Evolutionary conservation across 1,284 basidiomycete species (phyloP).

Genomic region (Pyrrhoderma noxium): DNA sequence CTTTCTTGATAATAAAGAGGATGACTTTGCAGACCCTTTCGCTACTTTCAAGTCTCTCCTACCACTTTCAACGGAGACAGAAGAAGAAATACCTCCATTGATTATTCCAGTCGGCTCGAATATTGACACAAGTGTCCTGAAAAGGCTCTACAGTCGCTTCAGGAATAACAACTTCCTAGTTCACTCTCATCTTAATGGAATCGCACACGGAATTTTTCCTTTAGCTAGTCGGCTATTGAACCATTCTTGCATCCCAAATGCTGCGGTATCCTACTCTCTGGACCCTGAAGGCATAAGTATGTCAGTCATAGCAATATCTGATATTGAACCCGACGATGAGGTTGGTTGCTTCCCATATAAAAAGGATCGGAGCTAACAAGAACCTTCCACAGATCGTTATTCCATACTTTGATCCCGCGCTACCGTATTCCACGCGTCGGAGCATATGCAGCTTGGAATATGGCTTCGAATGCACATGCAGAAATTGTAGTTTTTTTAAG

Average conservation of each 20-base stretch:
- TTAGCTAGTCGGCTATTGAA: slow-evolving; percentile 67
- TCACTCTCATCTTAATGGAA: slow-evolving; percentile 57
- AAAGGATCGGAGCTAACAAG: neutral
- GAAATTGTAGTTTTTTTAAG: slow-evolving; percentile 41
- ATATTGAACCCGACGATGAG: slow-evolving; percentile 54
- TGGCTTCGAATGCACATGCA: slow-evolving; percentile 59
- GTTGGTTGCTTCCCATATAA: slow-evolving; percentile 29
- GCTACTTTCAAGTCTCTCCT: slow-evolving; percentile 44
- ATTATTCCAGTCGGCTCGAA: slow-evolving; percentile 21
- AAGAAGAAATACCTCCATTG: slow-evolving; percentile 3
- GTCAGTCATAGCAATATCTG: slow-evolving; percentile 54
- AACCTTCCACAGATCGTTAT: slow-evolving; percentile 47
- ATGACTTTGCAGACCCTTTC: slow-evolving; percentile 21
- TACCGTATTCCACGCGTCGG: slow-evolving; percentile 48
- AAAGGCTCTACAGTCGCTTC: slow-evolving; percentile 45
- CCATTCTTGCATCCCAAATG: slow-evolving; percentile 70
- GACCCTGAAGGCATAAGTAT: slow-evolving; percentile 37
- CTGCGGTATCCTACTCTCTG: slow-evolving; percentile 53
- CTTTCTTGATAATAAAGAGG: slow-evolving; percentile 18
- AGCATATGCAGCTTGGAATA: slow-evolving; percentile 54
- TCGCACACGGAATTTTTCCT: slow-evolving; percentile 68
- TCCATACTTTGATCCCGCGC: slow-evolving; percentile 69
- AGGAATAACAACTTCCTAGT: slow-evolving; percentile 73
- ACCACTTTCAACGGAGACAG: slow-evolving; percentile 28
- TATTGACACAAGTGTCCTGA: slow-evolving; percentile 24